These are phyloP conservation scores for Heritiera littoralis DNA, from an alignment of 345 rosid species.

Conservation along the genomic window DNA sequence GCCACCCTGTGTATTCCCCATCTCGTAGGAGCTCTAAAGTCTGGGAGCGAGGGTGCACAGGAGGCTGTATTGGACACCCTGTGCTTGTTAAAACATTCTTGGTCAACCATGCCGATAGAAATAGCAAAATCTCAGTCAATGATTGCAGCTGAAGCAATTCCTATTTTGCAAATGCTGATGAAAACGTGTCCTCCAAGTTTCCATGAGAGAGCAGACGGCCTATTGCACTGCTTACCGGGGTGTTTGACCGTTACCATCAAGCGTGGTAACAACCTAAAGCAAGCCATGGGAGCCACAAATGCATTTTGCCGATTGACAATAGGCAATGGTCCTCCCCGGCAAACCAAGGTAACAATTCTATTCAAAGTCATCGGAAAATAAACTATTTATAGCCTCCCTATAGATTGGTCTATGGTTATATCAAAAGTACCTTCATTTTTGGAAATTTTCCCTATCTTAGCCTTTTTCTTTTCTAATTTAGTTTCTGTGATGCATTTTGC, in stretches of 20 bases:
- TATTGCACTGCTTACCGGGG: conserved; percentile 92
- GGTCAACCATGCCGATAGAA: conserved; percentile 77
- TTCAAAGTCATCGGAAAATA: no score
- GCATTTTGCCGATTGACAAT: conserved; percentile 82
- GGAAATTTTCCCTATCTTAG: not conserved
- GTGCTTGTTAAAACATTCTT: conserved; percentile 72
- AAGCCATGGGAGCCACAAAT: conserved; percentile 72
- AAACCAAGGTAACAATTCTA: conserved; percentile 51
- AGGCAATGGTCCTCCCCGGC: conserved; percentile 81
- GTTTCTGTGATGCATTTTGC: not conserved
- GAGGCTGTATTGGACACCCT: conserved; percentile 75
- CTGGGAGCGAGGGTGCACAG: conserved; percentile 73
- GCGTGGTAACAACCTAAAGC: conserved; percentile 83
- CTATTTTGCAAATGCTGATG: conserved; percentile 55
- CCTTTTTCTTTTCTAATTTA: not conserved
- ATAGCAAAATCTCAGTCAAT: conserved; percentile 79
- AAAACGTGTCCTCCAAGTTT: conserved; percentile 76
- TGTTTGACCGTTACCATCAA: conserved; percentile 72
- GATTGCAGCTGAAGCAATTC: conserved; percentile 84
- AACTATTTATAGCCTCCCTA: no score
- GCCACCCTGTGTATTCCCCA: conserved; percentile 85
- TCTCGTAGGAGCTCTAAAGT: conserved; percentile 70
- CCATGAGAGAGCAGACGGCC: conserved; percentile 78
- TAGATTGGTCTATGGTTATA: no score
- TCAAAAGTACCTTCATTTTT: no score